Evolutionary conservation across 495 filamentous ascomycete species (phyloP), one percentile per base, ranked within the genome.

Genomic region (Aspergillus mulundensis): DNA sequence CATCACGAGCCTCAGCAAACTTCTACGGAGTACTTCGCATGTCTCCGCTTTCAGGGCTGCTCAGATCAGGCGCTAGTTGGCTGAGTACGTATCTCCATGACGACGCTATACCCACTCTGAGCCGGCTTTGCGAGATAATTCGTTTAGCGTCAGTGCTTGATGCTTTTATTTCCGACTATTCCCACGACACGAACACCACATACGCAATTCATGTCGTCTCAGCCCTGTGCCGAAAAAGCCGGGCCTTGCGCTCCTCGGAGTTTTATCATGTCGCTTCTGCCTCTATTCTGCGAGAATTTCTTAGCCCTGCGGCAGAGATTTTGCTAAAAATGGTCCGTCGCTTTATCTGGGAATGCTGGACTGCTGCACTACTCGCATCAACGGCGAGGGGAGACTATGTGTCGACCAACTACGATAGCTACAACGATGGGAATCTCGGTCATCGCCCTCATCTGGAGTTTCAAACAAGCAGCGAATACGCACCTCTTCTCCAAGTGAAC

Each of bases 361-460:
- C 20, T 49, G 18, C n/a, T 56, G 2, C 21, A 52, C 15, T 55
- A 19, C 10, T 16, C 42, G 28, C 28, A 55, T 2, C 11, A 23
- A 19, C 18, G 43, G 10, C 25, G 38, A 10, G 32, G 12, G 32
- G 6, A 36, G 32, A 36, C 32, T 36, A 10, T 10, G 11, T 36
- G 5, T 36, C 32, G 11, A 36, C 32, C 11, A 36, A 36, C 32
- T 14, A 36, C 32, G 8, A 36, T 2, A 10, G 6, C 21, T 64
- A 61, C 53, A 64, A 64, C 43, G 48, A 56, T 19, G 62, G 58
- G 19, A 49, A 32, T 18, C 32, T 64, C 7, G 62, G 62, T 20
- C 62, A 64, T 32, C 52, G 62, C 20, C 62, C 62, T 10, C 62
- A 64, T 52, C 56, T 61, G 6, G 62, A 64, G 20, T 64, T 57